Evolutionary conservation across 2,329 filamentous ascomycete species (phyloP).

Genomic region (Cadophora malorum): DNA sequence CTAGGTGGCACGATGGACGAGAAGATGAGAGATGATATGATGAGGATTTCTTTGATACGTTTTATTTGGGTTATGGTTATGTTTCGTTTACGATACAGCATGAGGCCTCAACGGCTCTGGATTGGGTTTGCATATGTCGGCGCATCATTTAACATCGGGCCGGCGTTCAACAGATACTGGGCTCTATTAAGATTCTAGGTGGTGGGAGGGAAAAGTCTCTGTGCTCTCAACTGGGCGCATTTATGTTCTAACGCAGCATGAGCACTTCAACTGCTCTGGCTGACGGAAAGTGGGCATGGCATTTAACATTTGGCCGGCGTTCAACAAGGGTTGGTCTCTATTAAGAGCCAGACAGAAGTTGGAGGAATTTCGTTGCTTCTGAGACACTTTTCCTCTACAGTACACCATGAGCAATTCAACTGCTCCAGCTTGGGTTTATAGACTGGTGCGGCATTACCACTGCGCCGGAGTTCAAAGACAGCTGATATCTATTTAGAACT

Average conservation of each 20-base stretch:
- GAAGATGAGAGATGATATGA: slow-evolving; percentile 20
- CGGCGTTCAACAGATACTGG: slow-evolving; percentile 22
- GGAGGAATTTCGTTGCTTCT: too few relatives aligned
- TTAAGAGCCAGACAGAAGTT: too few relatives aligned
- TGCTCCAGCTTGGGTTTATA: slow-evolving; percentile 26
- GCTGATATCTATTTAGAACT: slow-evolving; percentile 21
- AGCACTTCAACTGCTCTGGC: slow-evolving; percentile 20
- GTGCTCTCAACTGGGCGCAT: not conserved
- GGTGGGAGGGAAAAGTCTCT: not conserved
- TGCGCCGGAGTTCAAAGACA: not conserved
- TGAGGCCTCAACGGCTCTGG: slow-evolving; percentile 38
- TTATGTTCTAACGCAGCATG: slow-evolving; percentile 16
- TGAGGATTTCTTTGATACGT: slow-evolving; percentile 17
- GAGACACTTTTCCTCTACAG: too few relatives aligned
- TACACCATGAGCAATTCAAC: slow-evolving; percentile 31
- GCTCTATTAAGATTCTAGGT: slow-evolving; percentile 19
- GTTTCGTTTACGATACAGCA: slow-evolving; percentile 18
- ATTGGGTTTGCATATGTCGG: slow-evolving; percentile 31
- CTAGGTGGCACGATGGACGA: slow-evolving; percentile 7
- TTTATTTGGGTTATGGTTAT: slow-evolving; percentile 12
- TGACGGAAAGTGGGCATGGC: not conserved
- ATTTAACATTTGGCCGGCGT: too few relatives aligned
- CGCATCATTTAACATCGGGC: slow-evolving; percentile 40
- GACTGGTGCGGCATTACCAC: slow-evolving; percentile 37
- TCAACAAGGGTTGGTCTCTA: too few relatives aligned